phyloP scores from a whole-genome alignment of 2,329 filamentous ascomycete genomes.

The Talaromyces sp. region DNA sequence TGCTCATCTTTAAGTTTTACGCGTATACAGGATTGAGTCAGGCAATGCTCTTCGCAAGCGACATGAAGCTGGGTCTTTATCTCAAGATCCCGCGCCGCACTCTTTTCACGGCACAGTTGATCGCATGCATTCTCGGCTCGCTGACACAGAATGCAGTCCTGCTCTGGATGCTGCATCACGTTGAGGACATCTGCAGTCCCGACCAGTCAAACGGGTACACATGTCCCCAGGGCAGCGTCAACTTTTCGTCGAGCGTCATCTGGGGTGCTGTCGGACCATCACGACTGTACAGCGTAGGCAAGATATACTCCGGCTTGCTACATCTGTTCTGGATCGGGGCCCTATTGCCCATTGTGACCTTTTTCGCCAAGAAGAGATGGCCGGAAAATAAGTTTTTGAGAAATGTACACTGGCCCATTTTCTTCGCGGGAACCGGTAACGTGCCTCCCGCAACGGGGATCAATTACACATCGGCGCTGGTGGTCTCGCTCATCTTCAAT shows the following conservation, averaged over 20 bases:
- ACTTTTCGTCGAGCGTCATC: constrained; percentile 46
- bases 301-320: constrained; percentile 46
- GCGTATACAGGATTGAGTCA: constrained; percentile 58
- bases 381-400: constrained; percentile 46
- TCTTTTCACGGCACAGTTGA: constrained; percentile 47
- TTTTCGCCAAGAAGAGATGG: constrained; percentile 54
- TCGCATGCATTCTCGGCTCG: constrained; percentile 46
- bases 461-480: constrained; percentile 25
- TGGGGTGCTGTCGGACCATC: constrained; percentile 51
- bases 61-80: constrained; percentile 53
- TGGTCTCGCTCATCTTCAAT: constrained; percentile 36
- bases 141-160: constrained; percentile 39
- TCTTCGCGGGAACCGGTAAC: constrained; percentile 27
- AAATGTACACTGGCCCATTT: constrained; percentile 27
- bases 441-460: constrained; percentile 29
- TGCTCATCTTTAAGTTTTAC: constrained; percentile 52
- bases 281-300: constrained; percentile 45
- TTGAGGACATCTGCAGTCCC: constrained; percentile 39
- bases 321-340: constrained; percentile 52
- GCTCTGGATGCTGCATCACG: constrained; percentile 34
- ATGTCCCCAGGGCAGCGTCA: constrained; percentile 46
- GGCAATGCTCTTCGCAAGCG: constrained; percentile 46
- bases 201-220: constrained; percentile 46
- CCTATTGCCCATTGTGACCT: constrained; percentile 47
- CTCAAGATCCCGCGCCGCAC: constrained; percentile 48